Evolutionary conservation across 2,329 filamentous ascomycete genomes (phyloP).

Genomic region (Aplosporella prunicola): DNA sequence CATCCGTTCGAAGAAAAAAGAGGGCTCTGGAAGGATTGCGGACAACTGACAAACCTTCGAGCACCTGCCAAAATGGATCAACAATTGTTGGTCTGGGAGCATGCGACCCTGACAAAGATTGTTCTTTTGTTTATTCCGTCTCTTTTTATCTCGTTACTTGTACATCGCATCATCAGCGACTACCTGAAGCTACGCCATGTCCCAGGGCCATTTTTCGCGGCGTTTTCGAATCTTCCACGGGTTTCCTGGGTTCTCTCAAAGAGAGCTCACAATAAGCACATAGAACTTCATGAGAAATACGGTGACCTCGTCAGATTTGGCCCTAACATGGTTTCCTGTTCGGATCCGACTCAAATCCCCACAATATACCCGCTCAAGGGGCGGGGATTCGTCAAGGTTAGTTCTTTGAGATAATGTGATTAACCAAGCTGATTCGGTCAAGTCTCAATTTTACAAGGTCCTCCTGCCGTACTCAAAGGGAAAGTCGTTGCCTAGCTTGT

Average conservation of each 20-base stretch:
- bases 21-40: too few species aligned
- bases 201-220: slow-evolving; percentile 50
- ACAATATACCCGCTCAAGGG: slow-evolving; percentile 54
- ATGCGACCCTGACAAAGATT: too few species aligned
- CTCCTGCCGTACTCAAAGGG: slow-evolving; percentile 7
- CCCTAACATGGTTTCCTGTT: slow-evolving; percentile 69
- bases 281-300: slow-evolving; percentile 59
- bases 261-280: slow-evolving; percentile 37
- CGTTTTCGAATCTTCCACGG: slow-evolving; percentile 67
- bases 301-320: slow-evolving; percentile 69
- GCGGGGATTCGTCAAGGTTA: slow-evolving; percentile 1
- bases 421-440: slow-evolving; percentile 4
- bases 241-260: slow-evolving; percentile 51
- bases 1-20: too few species aligned
- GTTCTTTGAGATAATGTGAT: too few species aligned
- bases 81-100: too few species aligned
- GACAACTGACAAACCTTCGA: too few species aligned
- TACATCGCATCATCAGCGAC: background rate
- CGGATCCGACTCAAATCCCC: slow-evolving; percentile 60
- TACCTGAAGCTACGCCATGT: slow-evolving; percentile 28
- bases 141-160: background rate
- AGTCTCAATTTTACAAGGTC: slow-evolving; percentile 10
- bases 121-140: too few species aligned
- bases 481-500: background rate
- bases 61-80: background rate